Evolutionary conservation across 2,329 filamentous ascomycete genomes (phyloP), one percentile per base, ranked within the genome.

Genomic region (Claviceps cyperi): DNA sequence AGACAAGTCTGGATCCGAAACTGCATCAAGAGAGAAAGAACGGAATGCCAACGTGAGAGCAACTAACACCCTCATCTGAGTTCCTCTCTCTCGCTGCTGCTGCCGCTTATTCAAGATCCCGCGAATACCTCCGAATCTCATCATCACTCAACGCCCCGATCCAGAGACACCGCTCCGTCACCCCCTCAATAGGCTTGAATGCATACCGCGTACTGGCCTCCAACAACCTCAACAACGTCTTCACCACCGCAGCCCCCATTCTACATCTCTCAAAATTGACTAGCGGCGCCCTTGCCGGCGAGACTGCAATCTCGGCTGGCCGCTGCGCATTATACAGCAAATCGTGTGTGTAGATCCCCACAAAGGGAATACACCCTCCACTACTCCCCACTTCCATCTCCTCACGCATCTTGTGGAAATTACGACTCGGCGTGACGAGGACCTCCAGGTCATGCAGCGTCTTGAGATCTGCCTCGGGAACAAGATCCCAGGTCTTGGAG

Each of bases 191-290:
- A 1, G 85, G 81, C 57, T 81, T 75, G 62, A 91, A 89, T 6
- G 71, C 68, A 62, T 91, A 92, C 50, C 80, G 75, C 21, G 81
- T 79, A 62, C 85, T 90, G 1, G 84, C 83, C 65, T 92, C 86
- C 9, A 92, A 71, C n/a, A 92, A 70, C 21, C 86, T 75, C 40
- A 91, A 69, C 39, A 92, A 69, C 46, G 84, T 87, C 71, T 92
- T 92, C 55, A 91, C 82, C 39, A 90, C 83, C 1, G 77, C 75
- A 3, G 86, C 86, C 24, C 83, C 81, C 35, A 80, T 83, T 53
- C 87, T 83, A 58, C 84, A 88, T 51, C 84, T 77, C 68, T 91
- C 86, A 67, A 92, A 92, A 64, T 92, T 92, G 58, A 92, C 77
- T 43, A 92, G 70, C 14, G 81, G 81, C 53, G 84, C 77, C 5